A percentile compares a stretch with the other conserved stretches of the same genome.
phyloP scores from a whole-genome alignment of 2,329 filamentous ascomycete genomes.

The Aspergillus sp. region DNA sequence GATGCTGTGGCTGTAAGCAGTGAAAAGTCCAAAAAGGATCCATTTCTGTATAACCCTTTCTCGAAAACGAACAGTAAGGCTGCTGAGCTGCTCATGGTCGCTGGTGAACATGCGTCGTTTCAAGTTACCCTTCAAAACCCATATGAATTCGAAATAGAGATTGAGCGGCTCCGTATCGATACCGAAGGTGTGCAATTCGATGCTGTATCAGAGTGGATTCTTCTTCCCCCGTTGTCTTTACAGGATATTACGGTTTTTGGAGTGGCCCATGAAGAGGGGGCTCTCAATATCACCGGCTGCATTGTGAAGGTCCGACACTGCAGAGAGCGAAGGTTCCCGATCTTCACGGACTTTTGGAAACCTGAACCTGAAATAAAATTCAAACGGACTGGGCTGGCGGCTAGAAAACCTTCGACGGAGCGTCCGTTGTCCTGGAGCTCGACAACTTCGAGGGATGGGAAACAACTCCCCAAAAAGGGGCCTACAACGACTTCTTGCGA shows the following conservation, averaged over 20 bases:
- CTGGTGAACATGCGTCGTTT: slow-evolving; percentile 73
- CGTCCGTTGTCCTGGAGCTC: slow-evolving; percentile 42
- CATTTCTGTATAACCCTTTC: slow-evolving; percentile 95
- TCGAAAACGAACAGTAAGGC: slow-evolving; percentile 58
- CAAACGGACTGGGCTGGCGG: slow-evolving; percentile 66
- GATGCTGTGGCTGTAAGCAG: slow-evolving; percentile 36
- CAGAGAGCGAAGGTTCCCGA: slow-evolving; percentile 74
- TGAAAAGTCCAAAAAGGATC: slow-evolving; percentile 54
- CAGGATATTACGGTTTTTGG: slow-evolving; percentile 72
- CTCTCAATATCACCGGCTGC: slow-evolving; percentile 71
- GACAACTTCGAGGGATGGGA: slow-evolving; percentile 32
- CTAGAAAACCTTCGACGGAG: slow-evolving; percentile 50
- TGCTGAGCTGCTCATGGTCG: slow-evolving; percentile 67
- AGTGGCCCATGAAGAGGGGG: slow-evolving; percentile 61
- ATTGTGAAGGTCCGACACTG: slow-evolving; percentile 76
- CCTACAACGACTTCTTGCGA: slow-evolving; percentile 37
- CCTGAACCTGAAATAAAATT: slow-evolving; percentile 66
- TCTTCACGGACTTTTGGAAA: slow-evolving; percentile 73
- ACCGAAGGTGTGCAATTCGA: slow-evolving; percentile 69
- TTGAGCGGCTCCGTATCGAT: slow-evolving; percentile 74
- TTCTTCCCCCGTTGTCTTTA: slow-evolving; percentile 76
- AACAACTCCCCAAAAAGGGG: slow-evolving; percentile 26
- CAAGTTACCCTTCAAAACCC: slow-evolving; percentile 85
- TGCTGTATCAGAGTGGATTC: slow-evolving; percentile 57
- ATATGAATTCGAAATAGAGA: slow-evolving; percentile 85